These are phyloP conservation scores for Candida pseudoviswanathii DNA, from an alignment of 1,139 yeast species.

Conservation along the genomic window DNA sequence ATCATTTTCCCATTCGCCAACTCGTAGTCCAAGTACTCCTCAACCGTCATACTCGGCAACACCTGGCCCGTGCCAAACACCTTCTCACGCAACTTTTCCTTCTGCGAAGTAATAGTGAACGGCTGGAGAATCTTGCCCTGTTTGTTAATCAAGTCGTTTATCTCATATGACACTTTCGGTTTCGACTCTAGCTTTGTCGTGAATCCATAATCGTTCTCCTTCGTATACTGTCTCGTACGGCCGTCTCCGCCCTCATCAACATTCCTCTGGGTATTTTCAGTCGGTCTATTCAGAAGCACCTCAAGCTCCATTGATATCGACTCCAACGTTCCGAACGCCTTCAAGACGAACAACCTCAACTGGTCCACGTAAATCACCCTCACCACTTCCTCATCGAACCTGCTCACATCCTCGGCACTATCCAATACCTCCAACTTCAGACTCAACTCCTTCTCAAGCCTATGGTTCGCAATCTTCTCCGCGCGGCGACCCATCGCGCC, in stretches of 20 bases:
- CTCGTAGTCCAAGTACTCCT: constrained; percentile 86
- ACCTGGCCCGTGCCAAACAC: constrained; percentile 93
- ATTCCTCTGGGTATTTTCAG: too few relatives aligned
- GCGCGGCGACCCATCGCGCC: constrained; percentile 63
- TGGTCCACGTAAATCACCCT: constrained; percentile 58
- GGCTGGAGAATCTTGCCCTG: constrained; percentile 83
- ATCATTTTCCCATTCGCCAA: constrained; percentile 80
- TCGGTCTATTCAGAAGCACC: constrained; percentile 47
- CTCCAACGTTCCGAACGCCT: constrained; percentile 57
- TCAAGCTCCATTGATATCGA: constrained; percentile 58
- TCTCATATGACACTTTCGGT: constrained; percentile 28
- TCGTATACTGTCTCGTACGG: constrained; percentile 15
- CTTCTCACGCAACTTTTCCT: constrained; percentile 58
- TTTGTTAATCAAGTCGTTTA: constrained; percentile 51
- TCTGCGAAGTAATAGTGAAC: constrained; percentile 69
- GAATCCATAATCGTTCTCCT: constrained; percentile 37
- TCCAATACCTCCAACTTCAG: constrained; percentile 43
- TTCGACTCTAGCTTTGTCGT: constrained; percentile 57
- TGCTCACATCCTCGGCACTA: constrained; percentile 26
- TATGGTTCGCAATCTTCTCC: constrained; percentile 71
- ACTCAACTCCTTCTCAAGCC: constrained; percentile 58
- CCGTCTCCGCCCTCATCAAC: neutral
- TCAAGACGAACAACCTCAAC: constrained; percentile 52
- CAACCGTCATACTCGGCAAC: constrained; percentile 93
- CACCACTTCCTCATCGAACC: constrained; percentile 62